These are phyloP conservation scores for Fusarium camptoceras DNA, from an alignment of 2,329 filamentous ascomycete genomes.

Conservation along the genomic window DNA sequence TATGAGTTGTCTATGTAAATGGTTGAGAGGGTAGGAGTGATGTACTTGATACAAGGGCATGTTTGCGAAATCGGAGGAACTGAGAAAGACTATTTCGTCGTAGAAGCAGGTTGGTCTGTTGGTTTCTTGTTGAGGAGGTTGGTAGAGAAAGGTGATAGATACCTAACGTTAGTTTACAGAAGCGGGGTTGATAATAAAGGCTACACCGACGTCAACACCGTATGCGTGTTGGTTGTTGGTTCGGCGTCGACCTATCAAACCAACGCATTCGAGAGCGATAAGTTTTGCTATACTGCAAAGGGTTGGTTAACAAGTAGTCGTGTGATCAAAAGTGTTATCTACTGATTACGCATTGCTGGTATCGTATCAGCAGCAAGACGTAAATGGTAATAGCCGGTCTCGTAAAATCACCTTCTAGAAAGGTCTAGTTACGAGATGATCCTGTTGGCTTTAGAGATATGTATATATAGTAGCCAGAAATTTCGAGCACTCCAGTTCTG, in stretches of 20 bases:
- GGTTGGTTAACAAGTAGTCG: no score
- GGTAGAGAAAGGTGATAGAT: no score
- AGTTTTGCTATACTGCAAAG: no score
- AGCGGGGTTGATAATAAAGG: background rate
- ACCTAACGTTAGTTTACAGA: background rate
- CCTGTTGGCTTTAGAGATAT: background rate
- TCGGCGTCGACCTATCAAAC: background rate
- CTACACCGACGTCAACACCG: background rate
- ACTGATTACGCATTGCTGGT: no score
- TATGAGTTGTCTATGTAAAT: conserved; percentile 15
- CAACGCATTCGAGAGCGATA: no score
- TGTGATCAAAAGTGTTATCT: no score
- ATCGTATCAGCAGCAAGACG: no score
- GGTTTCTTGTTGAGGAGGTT: background rate
- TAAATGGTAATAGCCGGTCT: background rate
- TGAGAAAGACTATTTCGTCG: background rate
- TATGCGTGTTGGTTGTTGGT: background rate
- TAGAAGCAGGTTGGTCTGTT: background rate
- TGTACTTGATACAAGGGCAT: conserved; percentile 40
- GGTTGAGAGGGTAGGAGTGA: conserved; percentile 25
- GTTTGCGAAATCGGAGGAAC: background rate
- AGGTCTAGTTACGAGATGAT: background rate
- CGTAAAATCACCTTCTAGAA: background rate
- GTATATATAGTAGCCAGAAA: no score
- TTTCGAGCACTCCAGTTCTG: no score